Percentiles rank a stretch among this genome's conserved stretches.
Evolutionary conservation across 192 early-diverging fungal genomes (phyloP).

Genomic region (Rhizophlyctis rosea): DNA sequence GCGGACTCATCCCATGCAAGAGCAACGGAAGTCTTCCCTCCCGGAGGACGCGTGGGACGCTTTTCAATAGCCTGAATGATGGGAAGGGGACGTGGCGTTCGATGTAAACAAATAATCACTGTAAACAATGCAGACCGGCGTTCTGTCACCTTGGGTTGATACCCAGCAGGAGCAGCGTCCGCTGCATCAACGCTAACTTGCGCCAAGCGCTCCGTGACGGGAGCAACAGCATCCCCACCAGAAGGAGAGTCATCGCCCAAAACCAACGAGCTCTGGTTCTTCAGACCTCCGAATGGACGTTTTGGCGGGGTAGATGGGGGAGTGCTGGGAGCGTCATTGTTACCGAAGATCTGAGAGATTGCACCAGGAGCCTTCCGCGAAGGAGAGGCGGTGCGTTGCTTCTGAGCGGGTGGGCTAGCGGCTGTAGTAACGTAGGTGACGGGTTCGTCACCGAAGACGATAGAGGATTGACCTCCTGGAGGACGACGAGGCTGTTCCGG

Average conservation of each 20-base stretch:
- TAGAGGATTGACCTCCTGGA: neutral
- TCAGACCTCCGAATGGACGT: neutral
- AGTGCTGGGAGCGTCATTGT: neutral
- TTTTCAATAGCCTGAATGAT: neutral
- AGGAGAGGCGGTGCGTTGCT: neutral
- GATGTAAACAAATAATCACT: too few species aligned
- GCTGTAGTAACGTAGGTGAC: neutral
- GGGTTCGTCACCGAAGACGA: neutral
- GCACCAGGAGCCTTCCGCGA: neutral
- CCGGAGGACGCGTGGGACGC: neutral
- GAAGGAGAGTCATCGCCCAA: neutral
- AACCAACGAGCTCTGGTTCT: neutral
- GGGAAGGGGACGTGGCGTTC: too few species aligned
- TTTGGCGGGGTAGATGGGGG: neutral
- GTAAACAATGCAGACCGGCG: too few species aligned
- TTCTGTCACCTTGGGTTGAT: too few species aligned
- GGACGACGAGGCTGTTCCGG: conserved; percentile 1
- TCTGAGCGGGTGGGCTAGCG: neutral
- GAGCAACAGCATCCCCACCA: neutral
- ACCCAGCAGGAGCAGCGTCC: neutral
- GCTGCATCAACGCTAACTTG: neutral
- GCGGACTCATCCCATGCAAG: neutral
- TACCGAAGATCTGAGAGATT: neutral
- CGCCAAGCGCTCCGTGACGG: neutral
- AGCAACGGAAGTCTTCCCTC: neutral